Conservation (phyloP, 345 rosid species). For the Linum usitatissimum region DNA sequence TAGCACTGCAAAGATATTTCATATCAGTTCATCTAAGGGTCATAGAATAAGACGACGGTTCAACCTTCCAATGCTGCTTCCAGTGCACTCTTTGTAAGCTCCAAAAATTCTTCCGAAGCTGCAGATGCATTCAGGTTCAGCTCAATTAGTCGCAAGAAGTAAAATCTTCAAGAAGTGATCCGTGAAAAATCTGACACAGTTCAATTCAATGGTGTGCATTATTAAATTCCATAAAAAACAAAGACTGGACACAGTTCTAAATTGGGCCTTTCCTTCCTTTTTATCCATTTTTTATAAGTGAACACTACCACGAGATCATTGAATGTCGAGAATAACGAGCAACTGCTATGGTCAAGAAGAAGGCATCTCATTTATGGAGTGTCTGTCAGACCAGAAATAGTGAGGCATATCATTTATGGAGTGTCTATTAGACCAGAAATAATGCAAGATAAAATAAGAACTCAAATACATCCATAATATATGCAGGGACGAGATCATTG, state of each 20-base stretch:
- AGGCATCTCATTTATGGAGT: neutral
- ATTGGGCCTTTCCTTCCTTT: neutral
- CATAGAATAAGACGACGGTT: neutral
- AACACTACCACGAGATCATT: neutral
- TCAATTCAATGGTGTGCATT: neutral
- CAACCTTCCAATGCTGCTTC: conserved; percentile 90
- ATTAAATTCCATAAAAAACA: neutral
- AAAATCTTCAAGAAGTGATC: neutral
- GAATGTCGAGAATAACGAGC: neutral
- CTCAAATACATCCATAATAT: neutral
- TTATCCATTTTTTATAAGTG: no score
- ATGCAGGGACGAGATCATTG: neutral
- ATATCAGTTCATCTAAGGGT: conserved; percentile 9
- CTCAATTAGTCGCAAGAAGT: neutral
- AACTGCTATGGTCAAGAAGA: neutral
- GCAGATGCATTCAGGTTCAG: conserved; percentile 17
- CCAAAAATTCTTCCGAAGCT: conserved; percentile 98
- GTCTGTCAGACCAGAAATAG: neutral
- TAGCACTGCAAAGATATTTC: conserved; percentile 3
- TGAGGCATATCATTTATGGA: no score
- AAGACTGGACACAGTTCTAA: neutral
- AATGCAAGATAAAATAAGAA: neutral
- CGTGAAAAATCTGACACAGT: neutral
- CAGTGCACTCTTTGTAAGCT: conserved; percentile 87
- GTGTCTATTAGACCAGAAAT: neutral